A percentile compares a stretch with the other conserved stretches of the same genome.
Conservation (phyloP, 2,329 filamentous ascomycete species). For the Phialemoniopsis sp. region DNA sequence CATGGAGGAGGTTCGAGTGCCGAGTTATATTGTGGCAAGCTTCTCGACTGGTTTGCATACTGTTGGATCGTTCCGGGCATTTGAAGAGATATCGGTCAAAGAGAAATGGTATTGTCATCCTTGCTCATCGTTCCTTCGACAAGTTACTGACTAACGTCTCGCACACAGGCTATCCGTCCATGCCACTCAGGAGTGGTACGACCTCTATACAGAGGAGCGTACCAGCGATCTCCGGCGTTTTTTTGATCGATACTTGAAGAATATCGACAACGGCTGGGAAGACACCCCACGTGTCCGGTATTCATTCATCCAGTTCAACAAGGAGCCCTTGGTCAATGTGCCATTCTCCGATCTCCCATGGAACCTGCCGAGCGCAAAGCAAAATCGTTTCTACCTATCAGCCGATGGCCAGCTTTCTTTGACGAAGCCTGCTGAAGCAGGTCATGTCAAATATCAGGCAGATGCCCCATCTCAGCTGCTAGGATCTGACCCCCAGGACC, state of each 20-base stretch:
- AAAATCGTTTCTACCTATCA: too few relatives aligned
- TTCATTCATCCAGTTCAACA: neutral
- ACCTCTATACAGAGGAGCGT: slow-evolving; percentile 14
- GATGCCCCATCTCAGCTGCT: neutral
- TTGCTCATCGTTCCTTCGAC: too few relatives aligned
- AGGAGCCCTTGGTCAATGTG: neutral
- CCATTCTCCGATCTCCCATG: neutral
- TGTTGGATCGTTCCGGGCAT: slow-evolving; percentile 14
- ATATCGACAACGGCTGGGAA: slow-evolving; percentile 11
- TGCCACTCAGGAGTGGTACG: slow-evolving; percentile 19
- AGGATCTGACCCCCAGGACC: slow-evolving; percentile 1
- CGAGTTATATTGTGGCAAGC: slow-evolving; percentile 15
- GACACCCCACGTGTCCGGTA: slow-evolving; percentile 6
- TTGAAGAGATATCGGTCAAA: slow-evolving; percentile 6
- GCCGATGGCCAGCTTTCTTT: too few relatives aligned
- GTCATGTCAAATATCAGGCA: neutral
- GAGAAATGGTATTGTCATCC: slow-evolving; percentile 6
- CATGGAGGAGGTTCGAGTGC: slow-evolving; percentile 11
- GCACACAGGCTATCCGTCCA: slow-evolving; percentile 16
- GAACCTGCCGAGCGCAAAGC: too few relatives aligned
- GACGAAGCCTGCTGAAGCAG: neutral
- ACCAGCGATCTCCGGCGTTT: slow-evolving; percentile 15
- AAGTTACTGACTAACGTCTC: too few relatives aligned
- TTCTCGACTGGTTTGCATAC: slow-evolving; percentile 16
- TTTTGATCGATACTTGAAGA: slow-evolving; percentile 13